Percentiles rank a stretch among this genome's conserved stretches.
Conservation (phyloP, 192 early-diverging fungal genomes). For the Backusella morwellensis region DNA sequence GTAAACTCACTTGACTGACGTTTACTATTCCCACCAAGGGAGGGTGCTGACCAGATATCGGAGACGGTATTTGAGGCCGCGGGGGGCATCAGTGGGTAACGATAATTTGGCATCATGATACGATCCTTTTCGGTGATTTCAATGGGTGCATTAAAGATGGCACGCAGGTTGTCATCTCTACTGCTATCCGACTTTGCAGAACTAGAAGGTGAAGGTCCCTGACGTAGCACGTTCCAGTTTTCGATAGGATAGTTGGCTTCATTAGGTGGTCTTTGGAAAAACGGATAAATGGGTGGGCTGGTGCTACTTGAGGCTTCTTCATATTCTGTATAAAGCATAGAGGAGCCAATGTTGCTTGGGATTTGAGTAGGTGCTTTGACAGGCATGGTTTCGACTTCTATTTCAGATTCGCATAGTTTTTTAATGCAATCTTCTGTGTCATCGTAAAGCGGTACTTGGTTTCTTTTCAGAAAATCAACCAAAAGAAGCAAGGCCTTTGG, state of each 20-base stretch:
- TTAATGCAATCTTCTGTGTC: not conserved
- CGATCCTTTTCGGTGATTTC: not conserved
- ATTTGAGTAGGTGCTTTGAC: not conserved
- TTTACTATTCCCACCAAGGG: not conserved
- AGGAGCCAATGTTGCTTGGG: not conserved
- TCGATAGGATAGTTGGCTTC: not conserved
- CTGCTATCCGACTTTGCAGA: not conserved
- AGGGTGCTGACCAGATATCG: conserved; percentile 11
- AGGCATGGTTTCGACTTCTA: not conserved
- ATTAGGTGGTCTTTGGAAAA: not conserved
- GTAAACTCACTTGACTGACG: not conserved
- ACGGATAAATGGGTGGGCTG: not conserved
- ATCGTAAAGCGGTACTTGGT: not conserved
- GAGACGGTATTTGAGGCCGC: not conserved
- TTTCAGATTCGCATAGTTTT: not conserved
- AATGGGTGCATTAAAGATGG: conserved; percentile 8
- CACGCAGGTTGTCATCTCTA: not conserved
- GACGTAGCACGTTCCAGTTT: not conserved
- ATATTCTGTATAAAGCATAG: not conserved
- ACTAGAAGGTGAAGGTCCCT: not conserved
- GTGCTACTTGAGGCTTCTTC: not conserved
- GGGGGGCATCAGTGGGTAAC: not conserved
- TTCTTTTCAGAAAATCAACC: not conserved
- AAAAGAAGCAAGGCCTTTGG: not conserved
- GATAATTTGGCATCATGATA: not conserved